Evolutionary conservation across 2,329 filamentous ascomycete species (phyloP).

Genomic region (Aspergillus carbonarius): DNA sequence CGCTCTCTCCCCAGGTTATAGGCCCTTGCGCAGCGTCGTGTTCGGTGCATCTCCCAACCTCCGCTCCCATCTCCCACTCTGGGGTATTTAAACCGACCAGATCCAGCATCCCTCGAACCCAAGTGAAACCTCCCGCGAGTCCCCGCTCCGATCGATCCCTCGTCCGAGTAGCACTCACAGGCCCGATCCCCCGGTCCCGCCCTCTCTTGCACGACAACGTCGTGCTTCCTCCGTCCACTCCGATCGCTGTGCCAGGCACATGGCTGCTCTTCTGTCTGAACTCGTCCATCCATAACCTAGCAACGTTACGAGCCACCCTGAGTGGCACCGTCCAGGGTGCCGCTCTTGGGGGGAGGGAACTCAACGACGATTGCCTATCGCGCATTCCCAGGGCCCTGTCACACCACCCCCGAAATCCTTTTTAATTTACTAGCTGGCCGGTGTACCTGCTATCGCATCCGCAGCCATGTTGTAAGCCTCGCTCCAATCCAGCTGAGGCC

Average conservation of each 20-base stretch:
- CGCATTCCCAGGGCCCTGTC: not conserved
- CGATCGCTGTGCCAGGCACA: not conserved
- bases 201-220: not conserved
- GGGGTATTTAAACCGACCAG: not conserved
- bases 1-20: not conserved
- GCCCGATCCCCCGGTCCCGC: not conserved
- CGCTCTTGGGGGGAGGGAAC: constrained; percentile 9
- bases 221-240: not conserved
- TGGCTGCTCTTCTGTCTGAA: not conserved
- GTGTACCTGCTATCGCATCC: constrained; percentile 3
- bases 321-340: constrained; percentile 16
- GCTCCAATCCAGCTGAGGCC: not conserved
- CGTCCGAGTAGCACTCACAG: not conserved
- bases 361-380: constrained; percentile 10
- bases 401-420: constrained; percentile 1
- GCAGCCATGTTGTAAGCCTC: constrained; percentile 27
- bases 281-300: not conserved
- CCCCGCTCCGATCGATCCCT: not conserved
- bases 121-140: not conserved
- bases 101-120: not conserved
- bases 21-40: not conserved
- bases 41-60: not conserved
- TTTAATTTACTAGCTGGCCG: not conserved
- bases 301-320: constrained; percentile 2
- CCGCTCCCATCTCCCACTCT: not conserved